Conservation (phyloP, 768 basidiomycete genomes). For the Suillus paluster region DNA sequence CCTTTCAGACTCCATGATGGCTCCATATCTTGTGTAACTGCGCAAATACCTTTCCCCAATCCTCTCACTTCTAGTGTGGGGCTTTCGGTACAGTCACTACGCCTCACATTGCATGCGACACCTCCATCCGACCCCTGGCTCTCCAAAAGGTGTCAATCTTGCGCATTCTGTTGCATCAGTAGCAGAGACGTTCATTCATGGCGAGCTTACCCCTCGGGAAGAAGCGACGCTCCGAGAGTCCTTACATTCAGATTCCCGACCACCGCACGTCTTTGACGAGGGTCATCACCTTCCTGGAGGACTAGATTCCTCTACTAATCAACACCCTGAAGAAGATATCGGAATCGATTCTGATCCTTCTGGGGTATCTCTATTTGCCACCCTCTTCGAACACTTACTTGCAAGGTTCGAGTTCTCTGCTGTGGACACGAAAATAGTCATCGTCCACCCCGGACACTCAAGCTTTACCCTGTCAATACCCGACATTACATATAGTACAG, state of each 20-base stretch:
- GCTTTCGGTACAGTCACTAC: conserved; percentile 67
- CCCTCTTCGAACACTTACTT: conserved; percentile 77
- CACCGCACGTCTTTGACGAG: conserved; percentile 38
- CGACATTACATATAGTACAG: conserved; percentile 62
- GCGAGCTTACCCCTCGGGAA: conserved; percentile 76
- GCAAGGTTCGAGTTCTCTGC: conserved; percentile 81
- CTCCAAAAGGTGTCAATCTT: conserved; percentile 47
- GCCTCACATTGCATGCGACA: conserved; percentile 63
- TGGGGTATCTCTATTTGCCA: conserved; percentile 82
- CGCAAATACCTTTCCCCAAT: conserved; percentile 85
- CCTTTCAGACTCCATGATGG: conserved; percentile 76
- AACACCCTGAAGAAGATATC: conserved; percentile 18
- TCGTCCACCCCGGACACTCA: conserved; percentile 67
- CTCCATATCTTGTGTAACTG: conserved; percentile 72
- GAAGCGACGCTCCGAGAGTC: conserved; percentile 74
- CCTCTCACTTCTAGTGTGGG: conserved; percentile 76
- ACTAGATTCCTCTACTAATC: conserved; percentile 56
- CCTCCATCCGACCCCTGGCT: conserved; percentile 14
- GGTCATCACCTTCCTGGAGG: conserved; percentile 64
- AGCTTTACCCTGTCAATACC: conserved; percentile 63
- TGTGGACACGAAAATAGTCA: conserved; percentile 64
- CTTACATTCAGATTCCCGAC: conserved; percentile 50
- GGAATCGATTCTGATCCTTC: conserved; percentile 61
- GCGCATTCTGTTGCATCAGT: conserved; percentile 82
- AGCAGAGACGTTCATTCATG: conserved; percentile 85